Conservation (phyloP, 305 asterid genomes). For the Solanum hybrid region DNA sequence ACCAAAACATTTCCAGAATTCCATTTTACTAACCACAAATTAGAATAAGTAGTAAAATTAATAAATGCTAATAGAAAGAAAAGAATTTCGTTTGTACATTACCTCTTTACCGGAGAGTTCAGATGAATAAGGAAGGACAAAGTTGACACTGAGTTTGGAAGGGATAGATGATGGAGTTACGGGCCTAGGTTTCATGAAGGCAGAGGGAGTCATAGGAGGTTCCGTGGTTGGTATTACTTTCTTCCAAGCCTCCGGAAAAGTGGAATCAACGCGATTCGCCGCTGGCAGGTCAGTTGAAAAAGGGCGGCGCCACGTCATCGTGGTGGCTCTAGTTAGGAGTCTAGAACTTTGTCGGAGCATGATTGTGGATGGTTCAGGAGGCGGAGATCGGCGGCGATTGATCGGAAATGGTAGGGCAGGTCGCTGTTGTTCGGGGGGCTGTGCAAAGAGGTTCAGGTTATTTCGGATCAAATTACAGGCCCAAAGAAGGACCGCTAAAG, state of each 20-base stretch:
- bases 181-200: constrained; percentile 65
- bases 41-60: neutral
- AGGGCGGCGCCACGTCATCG: constrained; percentile 45
- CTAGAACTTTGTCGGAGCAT: constrained; percentile 62
- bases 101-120: constrained; percentile 58
- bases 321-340: constrained; percentile 40
- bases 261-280: constrained; percentile 43
- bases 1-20: neutral
- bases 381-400: neutral
- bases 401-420: neutral
- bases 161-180: constrained; percentile 64
- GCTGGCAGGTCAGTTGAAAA: constrained; percentile 51
- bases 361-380: constrained; percentile 3
- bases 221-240: constrained; percentile 49
- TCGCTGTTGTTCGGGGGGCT: neutral
- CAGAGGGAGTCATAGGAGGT: constrained; percentile 64
- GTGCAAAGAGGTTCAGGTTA: neutral
- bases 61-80: neutral
- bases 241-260: constrained; percentile 57
- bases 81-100: neutral
- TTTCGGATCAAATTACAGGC: neutral
- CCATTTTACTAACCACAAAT: neutral
- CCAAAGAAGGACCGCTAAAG: neutral
- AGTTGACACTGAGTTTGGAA: constrained; percentile 74
- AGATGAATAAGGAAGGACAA: constrained; percentile 72